Evolutionary conservation across 129 eudicot genomes (phyloP), one percentile per base, ranked within the genome.

Genomic region (Lactuca sativa): DNA sequence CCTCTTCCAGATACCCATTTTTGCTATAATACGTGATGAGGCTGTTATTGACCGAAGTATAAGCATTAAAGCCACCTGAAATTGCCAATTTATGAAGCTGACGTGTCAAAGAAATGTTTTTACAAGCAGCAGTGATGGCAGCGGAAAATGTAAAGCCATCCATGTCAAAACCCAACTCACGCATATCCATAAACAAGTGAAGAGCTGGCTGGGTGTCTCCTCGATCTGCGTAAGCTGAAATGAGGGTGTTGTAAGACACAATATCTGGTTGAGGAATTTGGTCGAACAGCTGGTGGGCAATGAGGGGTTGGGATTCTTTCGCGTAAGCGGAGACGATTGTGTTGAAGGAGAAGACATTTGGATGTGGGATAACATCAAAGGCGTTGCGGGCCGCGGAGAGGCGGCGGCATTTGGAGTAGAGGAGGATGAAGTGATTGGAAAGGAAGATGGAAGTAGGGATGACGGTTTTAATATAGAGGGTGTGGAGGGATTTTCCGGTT

Each of bases 391-490:
- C 91, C 43, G 86, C 76, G 59, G 85, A 40, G 33, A 90, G 82
- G 56, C 72, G 73, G 81, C 89, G 77, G 74, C 97, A 90, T 81
- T 85, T 85, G 79, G 97, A 87, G 91, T 90, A 90, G 37, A 90
- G 83, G 71, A 90, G 85, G 67, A 82, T 81, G 85, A 90, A 90
- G 72, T 90, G 95, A 74, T 87, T 90, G 78, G 95, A 81, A n/a
- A 87, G 77, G 16, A 79, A 86, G 60, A 79, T 81, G 33, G 86
- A 77, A 15, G 77, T 69, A 9, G 92, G 88, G 65, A 83, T 61
- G 16, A 71, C 47, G 65, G 83, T 66, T 66, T 83, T 86, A 74
- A 86, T 65, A 81, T 81, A 83, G 1, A 86, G 59, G 11, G 90
- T 40, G 43, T 89, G 92, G 3, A 86, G 77, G 63, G 84, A 53